Conservation (phyloP, 1,284 basidiomycete species). For the Termitomyces sp. region DNA sequence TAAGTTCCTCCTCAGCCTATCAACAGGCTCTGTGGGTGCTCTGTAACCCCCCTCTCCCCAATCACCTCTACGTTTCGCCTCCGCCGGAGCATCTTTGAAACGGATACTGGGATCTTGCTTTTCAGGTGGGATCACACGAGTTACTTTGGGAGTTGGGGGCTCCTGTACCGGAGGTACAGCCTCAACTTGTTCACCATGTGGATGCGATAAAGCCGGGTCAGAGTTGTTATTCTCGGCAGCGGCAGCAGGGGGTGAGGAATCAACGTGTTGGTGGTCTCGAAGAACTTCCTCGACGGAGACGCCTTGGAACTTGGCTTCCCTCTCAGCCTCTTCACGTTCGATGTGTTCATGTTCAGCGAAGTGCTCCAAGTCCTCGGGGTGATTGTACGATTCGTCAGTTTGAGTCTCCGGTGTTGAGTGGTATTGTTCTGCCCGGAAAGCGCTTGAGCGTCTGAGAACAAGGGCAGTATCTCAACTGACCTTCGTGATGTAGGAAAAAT, state of each 20-base stretch:
- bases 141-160: slow-evolving; percentile 42
- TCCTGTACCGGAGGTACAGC: slow-evolving; percentile 16
- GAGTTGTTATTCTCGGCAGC: slow-evolving; percentile 16
- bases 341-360: slow-evolving; percentile 87
- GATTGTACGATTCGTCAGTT: slow-evolving; percentile 89
- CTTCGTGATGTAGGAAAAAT: slow-evolving; percentile 93
- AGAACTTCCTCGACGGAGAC: slow-evolving; percentile 69
- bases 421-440: slow-evolving; percentile 61
- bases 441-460: background rate
- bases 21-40: slow-evolving; percentile 61
- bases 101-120: slow-evolving; percentile 60
- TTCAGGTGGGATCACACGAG: slow-evolving; percentile 53
- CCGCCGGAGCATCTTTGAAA: slow-evolving; percentile 50
- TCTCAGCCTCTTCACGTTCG: slow-evolving; percentile 81
- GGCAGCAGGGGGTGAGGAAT: slow-evolving; percentile 15
- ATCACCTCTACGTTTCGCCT: slow-evolving; percentile 49
- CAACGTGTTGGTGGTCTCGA: slow-evolving; percentile 41
- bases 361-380: slow-evolving; percentile 88
- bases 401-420: slow-evolving; percentile 97
- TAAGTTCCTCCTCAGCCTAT: slow-evolving; percentile 72
- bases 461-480: slow-evolving; percentile 31
- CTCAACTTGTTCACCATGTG: slow-evolving; percentile 31
- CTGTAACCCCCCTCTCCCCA: slow-evolving; percentile 78
- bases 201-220: slow-evolving; percentile 24
- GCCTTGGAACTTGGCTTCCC: slow-evolving; percentile 79